Conservation (phyloP, 2,329 filamentous ascomycete species). For the Colletotrichum acutatum region DNA sequence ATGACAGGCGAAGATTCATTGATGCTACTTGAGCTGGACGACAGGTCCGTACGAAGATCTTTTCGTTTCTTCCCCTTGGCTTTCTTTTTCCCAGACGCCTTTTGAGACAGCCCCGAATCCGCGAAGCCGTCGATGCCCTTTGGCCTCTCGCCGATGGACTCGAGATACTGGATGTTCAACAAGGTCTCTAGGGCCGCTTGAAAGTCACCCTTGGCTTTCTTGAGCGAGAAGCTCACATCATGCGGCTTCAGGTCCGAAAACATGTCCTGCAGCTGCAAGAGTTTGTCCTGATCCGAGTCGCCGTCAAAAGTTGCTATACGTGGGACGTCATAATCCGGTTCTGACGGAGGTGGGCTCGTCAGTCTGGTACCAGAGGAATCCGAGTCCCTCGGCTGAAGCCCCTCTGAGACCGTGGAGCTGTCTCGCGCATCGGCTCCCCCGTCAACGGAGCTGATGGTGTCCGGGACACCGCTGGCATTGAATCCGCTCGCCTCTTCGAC, state of each 20-base stretch:
- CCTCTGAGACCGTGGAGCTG: slow-evolving; percentile 38
- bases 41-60: slow-evolving; percentile 11
- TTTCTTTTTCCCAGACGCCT: slow-evolving; percentile 42
- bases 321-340: slow-evolving; percentile 28
- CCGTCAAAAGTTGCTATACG: slow-evolving; percentile 45
- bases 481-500: slow-evolving; percentile 80
- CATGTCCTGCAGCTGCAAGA: slow-evolving; percentile 71
- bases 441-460: slow-evolving; percentile 43
- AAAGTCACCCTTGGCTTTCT: slow-evolving; percentile 74
- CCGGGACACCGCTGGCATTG: slow-evolving; percentile 78
- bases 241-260: slow-evolving; percentile 76
- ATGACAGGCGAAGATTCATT: slow-evolving; percentile 10
- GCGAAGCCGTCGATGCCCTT: slow-evolving; percentile 89
- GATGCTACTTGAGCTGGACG: slow-evolving; percentile 33
- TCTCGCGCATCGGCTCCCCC: slow-evolving; percentile 39
- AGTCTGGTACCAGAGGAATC: slow-evolving; percentile 42
- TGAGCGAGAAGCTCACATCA: slow-evolving; percentile 74
- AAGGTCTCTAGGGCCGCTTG: slow-evolving; percentile 81
- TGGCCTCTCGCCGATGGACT: slow-evolving; percentile 69
- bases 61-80: slow-evolving; percentile 51
- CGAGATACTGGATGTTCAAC: slow-evolving; percentile 81
- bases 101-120: slow-evolving; percentile 55
- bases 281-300: slow-evolving; percentile 69
- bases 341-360: slow-evolving; percentile 32
- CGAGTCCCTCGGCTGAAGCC: slow-evolving; percentile 43